Conservation (phyloP, 2,329 filamentous ascomycete species). For the Westerdykella sp. region DNA sequence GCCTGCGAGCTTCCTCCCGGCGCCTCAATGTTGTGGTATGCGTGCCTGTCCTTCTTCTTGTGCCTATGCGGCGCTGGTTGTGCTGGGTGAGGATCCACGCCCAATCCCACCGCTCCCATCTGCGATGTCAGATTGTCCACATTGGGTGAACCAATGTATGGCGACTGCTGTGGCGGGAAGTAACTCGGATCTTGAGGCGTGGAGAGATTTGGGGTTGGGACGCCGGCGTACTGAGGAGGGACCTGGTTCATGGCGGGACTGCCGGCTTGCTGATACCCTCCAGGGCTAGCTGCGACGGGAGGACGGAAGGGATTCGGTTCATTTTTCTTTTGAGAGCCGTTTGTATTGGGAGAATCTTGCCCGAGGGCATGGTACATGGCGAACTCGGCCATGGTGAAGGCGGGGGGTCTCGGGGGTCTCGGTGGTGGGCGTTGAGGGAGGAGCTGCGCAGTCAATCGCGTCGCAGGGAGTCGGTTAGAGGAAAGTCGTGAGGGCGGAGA, state of each 20-base stretch:
- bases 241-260: constrained; percentile 23
- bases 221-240: constrained; percentile 27
- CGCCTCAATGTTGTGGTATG: constrained; percentile 79
- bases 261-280: constrained; percentile 41
- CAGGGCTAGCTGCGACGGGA: constrained; percentile 40
- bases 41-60: constrained; percentile 94
- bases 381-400: constrained; percentile 35
- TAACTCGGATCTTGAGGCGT: constrained; percentile 36
- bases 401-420: constrained; percentile 12
- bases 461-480: constrained; percentile 4
- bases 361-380: constrained; percentile 34
- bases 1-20: constrained; percentile 60
- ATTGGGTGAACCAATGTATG: constrained; percentile 20
- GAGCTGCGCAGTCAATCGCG: constrained; percentile 12
- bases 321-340: constrained; percentile 20
- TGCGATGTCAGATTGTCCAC: constrained; percentile 57
- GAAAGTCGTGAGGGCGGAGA: constrained; percentile 4
- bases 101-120: constrained; percentile 63
- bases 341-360: constrained; percentile 23
- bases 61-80: constrained; percentile 57
- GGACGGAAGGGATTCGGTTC: constrained; percentile 34
- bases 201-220: constrained; percentile 22
- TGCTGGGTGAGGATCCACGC: constrained; percentile 36
- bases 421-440: constrained; percentile 6
- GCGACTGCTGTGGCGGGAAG: constrained; percentile 35